A percentile compares a stretch with the other conserved stretches of the same genome.
Evolutionary conservation across 108 stramenopile species (phyloP).

Genomic region (Bacterosira constricta): DNA sequence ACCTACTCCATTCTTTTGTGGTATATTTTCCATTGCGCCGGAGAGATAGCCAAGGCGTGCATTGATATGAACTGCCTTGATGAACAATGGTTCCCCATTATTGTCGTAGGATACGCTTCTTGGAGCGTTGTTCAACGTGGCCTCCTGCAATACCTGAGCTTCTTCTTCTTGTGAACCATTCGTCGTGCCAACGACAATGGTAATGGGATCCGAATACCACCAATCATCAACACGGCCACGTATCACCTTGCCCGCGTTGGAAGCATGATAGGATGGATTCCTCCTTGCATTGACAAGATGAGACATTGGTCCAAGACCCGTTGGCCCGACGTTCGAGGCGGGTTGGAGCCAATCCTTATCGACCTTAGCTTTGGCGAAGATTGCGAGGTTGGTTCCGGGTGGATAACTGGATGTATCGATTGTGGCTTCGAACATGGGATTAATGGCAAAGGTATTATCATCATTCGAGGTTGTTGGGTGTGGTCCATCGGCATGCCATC

Average conservation of each 20-base stretch:
- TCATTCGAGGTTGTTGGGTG: conserved; percentile 11
- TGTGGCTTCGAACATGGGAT: conserved; percentile 36
- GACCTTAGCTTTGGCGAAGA: conserved; percentile 55
- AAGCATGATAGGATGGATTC: conserved; percentile 51
- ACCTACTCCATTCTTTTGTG: background rate
- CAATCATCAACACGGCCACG: conserved; percentile 36
- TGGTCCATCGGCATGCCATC: conserved; percentile 49
- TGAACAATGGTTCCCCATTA: too few relatives aligned
- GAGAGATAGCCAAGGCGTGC: conserved; percentile 16
- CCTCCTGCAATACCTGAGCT: conserved; percentile 9
- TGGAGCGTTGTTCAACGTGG: conserved; percentile 17
- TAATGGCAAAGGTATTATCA: background rate
- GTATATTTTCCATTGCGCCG: background rate
- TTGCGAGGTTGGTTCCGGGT: conserved; percentile 28
- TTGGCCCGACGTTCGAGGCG: conserved; percentile 25
- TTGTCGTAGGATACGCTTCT: conserved; percentile 7
- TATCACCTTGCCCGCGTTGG: conserved; percentile 46
- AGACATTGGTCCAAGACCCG: conserved; percentile 49
- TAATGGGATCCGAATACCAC: conserved; percentile 50
- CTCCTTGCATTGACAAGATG: conserved; percentile 79
- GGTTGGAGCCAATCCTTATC: conserved; percentile 48
- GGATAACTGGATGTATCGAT: conserved; percentile 30
- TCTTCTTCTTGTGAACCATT: conserved; percentile 6
- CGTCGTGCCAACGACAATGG: conserved; percentile 23
- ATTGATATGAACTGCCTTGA: conserved; percentile 40